Percentiles rank a stretch among this genome's conserved stretches.
These are phyloP conservation scores for Gentiana macrophylla DNA, from an alignment of 257 asterid genomes.

Conservation along the genomic window DNA sequence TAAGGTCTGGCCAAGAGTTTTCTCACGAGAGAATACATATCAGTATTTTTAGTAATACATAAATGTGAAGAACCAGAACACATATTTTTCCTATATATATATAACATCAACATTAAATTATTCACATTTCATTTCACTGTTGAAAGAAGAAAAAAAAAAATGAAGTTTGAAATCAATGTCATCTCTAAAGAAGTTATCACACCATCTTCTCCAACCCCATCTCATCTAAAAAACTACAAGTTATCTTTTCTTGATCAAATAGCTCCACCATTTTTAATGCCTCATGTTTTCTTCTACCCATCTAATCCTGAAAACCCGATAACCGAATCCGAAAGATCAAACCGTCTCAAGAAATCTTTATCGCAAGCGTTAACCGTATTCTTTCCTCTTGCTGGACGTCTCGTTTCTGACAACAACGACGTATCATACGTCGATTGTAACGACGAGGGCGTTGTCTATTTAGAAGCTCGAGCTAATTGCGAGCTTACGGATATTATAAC, in stretches of 20 bases:
- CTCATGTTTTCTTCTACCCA: conserved; percentile 8
- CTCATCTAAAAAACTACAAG: neutral
- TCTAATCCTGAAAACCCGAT: neutral
- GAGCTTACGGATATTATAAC: conserved; percentile 1
- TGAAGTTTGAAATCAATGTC: conserved; percentile 17
- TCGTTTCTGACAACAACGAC: conserved; percentile 1
- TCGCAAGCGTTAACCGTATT: conserved; percentile 6
- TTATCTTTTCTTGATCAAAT: conserved; percentile 3
- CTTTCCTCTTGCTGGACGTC: conserved; percentile 13
- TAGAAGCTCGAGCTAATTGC: neutral
- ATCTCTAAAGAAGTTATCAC: conserved; percentile 2
- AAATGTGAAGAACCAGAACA: no score
- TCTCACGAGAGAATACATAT: no score
- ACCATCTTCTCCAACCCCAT: conserved; percentile 3
- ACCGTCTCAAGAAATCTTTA: conserved; percentile 6
- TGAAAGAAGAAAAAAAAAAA: neutral
- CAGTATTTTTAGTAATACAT: no score
- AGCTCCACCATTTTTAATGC: conserved; percentile 3
- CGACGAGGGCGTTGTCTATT: conserved; percentile 3
- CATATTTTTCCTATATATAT: no score
- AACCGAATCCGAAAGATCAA: neutral
- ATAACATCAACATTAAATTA: no score
- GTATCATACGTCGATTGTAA: conserved; percentile 6
- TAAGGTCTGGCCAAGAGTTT: no score
- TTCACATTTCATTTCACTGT: no score